Evolutionary conservation across 2,329 filamentous ascomycete genomes (phyloP).

Genomic region (Fusarium nisikadoi): DNA sequence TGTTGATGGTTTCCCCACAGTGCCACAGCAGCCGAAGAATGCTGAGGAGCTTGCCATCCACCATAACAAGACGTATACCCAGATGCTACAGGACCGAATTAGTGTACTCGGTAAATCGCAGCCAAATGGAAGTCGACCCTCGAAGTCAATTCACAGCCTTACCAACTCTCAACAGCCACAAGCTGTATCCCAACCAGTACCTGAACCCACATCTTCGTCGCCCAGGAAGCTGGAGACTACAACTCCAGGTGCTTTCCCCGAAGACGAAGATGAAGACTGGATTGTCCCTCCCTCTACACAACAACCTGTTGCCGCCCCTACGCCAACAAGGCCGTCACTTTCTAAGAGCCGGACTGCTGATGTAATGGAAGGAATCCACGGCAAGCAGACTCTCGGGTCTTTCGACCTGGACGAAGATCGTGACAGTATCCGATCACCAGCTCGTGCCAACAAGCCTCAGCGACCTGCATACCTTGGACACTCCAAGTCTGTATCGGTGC

Average conservation of each 20-base stretch:
- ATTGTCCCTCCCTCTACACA: slow-evolving; percentile 62
- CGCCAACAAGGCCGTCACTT: slow-evolving; percentile 60
- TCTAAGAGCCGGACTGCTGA: slow-evolving; percentile 71
- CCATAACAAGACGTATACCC: slow-evolving; percentile 92
- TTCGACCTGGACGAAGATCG: slow-evolving; percentile 42
- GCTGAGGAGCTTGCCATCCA: slow-evolving; percentile 55
- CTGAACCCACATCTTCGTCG: slow-evolving; percentile 46
- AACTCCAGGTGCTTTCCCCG: slow-evolving; percentile 70
- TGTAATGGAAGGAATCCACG: slow-evolving; percentile 66
- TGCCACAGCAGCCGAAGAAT: slow-evolving; percentile 52
- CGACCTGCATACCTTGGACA: slow-evolving; percentile 48
- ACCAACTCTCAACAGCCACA: slow-evolving; percentile 47
- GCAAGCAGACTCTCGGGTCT: slow-evolving; percentile 60
- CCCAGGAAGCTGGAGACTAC: slow-evolving; percentile 47
- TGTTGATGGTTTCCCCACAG: slow-evolving; percentile 56
- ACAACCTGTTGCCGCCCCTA: slow-evolving; percentile 38
- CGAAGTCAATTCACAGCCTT: slow-evolving; percentile 59
- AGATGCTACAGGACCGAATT: slow-evolving; percentile 92
- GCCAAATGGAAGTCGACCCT: slow-evolving; percentile 57
- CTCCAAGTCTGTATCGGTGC: slow-evolving; percentile 72
- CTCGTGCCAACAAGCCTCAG: slow-evolving; percentile 22
- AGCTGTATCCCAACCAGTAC: slow-evolving; percentile 42
- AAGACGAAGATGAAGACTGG: slow-evolving; percentile 68
- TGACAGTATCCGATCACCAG: slow-evolving; percentile 26
- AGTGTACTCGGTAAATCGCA: slow-evolving; percentile 74